These are phyloP conservation scores for Scedosporium dehoogii DNA, from an alignment of 2,329 filamentous ascomycete species.

Conservation along the genomic window DNA sequence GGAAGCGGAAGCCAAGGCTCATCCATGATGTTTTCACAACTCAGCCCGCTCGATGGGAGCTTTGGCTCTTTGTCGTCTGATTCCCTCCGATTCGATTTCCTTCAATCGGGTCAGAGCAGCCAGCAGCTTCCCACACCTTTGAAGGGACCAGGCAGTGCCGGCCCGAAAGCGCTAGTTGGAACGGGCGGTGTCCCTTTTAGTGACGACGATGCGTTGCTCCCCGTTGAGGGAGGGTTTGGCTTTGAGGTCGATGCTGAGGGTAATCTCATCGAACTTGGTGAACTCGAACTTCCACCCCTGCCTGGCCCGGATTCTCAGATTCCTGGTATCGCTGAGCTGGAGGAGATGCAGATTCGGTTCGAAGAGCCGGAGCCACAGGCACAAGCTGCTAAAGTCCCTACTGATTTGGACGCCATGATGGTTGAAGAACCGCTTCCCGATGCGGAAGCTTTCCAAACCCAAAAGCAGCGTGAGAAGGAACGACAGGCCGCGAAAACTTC, in stretches of 20 bases:
- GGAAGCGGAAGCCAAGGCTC: conserved; percentile 23
- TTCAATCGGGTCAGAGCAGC: conserved; percentile 8
- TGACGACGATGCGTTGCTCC: conserved; percentile 26
- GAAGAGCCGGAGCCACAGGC: background rate
- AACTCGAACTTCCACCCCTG: conserved; percentile 33
- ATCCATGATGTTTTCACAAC: conserved; percentile 27
- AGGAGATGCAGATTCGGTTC: background rate
- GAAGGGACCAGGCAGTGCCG: conserved; percentile 1
- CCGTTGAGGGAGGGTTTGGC: conserved; percentile 27
- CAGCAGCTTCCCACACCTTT: conserved; percentile 9
- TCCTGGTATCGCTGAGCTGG: conserved; percentile 5
- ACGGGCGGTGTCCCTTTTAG: conserved; percentile 21
- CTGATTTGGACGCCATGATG: conserved; percentile 18
- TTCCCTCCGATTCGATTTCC: conserved; percentile 21
- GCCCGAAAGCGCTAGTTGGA: background rate
- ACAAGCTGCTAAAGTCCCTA: background rate
- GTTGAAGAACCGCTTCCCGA: conserved; percentile 28
- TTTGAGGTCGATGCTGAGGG: conserved; percentile 42
- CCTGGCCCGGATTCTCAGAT: conserved; percentile 11
- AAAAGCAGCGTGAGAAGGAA: conserved; percentile 6
- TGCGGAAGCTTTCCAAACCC: conserved; percentile 22
- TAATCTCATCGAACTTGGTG: conserved; percentile 32
- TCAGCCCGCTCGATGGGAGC: conserved; percentile 30
- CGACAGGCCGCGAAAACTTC: conserved; percentile 14
- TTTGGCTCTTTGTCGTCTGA: conserved; percentile 19